These are phyloP conservation scores for Coniosporium tulheliwenetii DNA, from an alignment of 2,329 filamentous ascomycete species.

Conservation along the genomic window DNA sequence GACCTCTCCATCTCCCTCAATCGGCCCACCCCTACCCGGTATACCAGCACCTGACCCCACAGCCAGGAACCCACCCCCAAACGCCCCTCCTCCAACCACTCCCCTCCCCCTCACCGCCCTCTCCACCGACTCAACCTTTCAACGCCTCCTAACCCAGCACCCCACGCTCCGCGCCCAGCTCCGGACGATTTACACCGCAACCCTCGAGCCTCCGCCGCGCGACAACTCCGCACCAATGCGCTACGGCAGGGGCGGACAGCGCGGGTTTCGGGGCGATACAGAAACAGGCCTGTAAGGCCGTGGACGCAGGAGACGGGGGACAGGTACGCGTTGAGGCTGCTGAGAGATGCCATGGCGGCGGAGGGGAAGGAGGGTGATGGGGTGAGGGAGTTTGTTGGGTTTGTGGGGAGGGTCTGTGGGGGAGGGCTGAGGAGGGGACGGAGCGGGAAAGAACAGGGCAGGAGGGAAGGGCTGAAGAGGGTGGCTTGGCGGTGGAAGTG, in stretches of 20 bases:
- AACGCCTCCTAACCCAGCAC: conserved; percentile 15
- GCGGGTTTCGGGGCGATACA: conserved; percentile 4
- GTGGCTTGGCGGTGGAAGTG: too few relatives aligned
- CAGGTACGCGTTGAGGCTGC: conserved; percentile 13
- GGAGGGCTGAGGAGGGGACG: neutral
- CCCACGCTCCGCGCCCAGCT: conserved; percentile 17
- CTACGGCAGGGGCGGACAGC: conserved; percentile 1
- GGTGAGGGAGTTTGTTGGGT: conserved; percentile 25
- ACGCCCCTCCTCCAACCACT: conserved; percentile 1
- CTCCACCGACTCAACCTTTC: conserved; percentile 15
- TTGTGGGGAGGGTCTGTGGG: conserved; percentile 25
- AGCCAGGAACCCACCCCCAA: neutral
- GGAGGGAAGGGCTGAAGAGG: neutral
- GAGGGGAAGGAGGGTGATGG: conserved; percentile 19
- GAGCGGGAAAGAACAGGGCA: neutral
- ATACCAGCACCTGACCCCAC: neutral
- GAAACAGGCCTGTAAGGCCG: conserved; percentile 10
- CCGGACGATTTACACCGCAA: conserved; percentile 16
- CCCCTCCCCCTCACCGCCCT: conserved; percentile 11
- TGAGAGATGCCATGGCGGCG: conserved; percentile 12
- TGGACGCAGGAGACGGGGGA: conserved; percentile 23
- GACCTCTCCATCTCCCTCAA: neutral
- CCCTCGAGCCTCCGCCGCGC: conserved; percentile 17
- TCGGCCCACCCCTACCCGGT: neutral
- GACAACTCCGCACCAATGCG: conserved; percentile 8